Conservation (phyloP, 192 early-diverging fungal species). For the Chytriomyces confervae region DNA sequence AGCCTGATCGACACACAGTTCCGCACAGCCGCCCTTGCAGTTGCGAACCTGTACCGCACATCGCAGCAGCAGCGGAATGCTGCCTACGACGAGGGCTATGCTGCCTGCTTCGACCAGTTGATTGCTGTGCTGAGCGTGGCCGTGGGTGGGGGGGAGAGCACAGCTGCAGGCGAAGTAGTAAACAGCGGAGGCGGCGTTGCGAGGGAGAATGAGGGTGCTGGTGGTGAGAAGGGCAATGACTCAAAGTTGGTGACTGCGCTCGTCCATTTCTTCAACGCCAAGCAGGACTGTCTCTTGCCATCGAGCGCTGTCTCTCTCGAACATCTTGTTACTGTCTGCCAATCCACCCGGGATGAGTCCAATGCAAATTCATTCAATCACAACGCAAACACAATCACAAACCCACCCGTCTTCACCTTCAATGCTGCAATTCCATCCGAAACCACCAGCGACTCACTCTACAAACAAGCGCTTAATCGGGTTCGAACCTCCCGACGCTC, state of each 20-base stretch:
- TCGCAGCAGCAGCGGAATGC: background rate
- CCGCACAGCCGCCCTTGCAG: slow-evolving; percentile 25
- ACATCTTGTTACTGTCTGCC: background rate
- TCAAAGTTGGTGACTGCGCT: background rate
- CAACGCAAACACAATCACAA: background rate
- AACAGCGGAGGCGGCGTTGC: background rate
- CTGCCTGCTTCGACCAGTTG: slow-evolving; percentile 8
- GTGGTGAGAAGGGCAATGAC: background rate
- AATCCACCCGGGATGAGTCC: background rate
- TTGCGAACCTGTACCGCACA: slow-evolving; percentile 14
- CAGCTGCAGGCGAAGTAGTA: background rate
- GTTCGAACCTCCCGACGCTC: background rate
- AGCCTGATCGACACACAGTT: slow-evolving; percentile 1
- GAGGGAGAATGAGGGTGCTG: too few species aligned
- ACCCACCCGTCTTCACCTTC: slow-evolving; percentile 11
- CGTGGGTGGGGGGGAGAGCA: background rate
- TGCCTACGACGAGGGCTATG: slow-evolving; percentile 18
- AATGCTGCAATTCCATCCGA: background rate
- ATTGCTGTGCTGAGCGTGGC: background rate
- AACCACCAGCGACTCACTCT: background rate
- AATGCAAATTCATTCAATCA: background rate
- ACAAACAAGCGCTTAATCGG: background rate
- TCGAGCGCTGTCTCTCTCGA: background rate
- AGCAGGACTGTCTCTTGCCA: slow-evolving; percentile 1
- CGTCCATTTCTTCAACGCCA: background rate